Evolutionary conservation across 371 early-diverging fungal species (phyloP).

Genomic region (Lichtheimia hyalospora): DNA sequence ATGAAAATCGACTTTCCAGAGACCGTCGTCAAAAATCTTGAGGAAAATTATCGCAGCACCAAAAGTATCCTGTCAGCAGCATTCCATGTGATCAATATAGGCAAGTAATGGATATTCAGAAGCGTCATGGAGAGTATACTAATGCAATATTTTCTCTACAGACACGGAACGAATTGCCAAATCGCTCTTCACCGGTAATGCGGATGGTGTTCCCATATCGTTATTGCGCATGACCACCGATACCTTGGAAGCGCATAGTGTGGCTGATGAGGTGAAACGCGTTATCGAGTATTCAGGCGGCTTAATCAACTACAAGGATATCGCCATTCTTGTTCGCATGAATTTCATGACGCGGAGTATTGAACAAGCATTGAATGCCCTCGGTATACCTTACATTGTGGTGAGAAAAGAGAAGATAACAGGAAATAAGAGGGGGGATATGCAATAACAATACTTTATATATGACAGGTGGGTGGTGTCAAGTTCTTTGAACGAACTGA

Average conservation of each 20-base stretch:
- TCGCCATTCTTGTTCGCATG: constrained; percentile 54
- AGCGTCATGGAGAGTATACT: constrained; percentile 1
- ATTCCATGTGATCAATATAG: constrained; percentile 45
- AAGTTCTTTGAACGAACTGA: constrained; percentile 46
- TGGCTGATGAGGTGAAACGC: constrained; percentile 47
- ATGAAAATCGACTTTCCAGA: constrained; percentile 44
- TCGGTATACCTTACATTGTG: constrained; percentile 51
- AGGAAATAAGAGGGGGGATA: not conserved
- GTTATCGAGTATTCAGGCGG: constrained; percentile 35
- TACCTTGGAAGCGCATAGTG: constrained; percentile 34
- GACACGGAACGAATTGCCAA: constrained; percentile 26
- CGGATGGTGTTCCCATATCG: constrained; percentile 33
- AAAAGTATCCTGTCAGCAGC: constrained; percentile 47
- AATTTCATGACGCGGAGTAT: constrained; percentile 44
- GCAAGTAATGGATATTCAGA: constrained; percentile 18
- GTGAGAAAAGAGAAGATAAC: constrained; percentile 22
- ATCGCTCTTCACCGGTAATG: constrained; percentile 28
- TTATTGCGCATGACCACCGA: constrained; percentile 19
- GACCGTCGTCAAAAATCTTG: constrained; percentile 37
- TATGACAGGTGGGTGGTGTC: constrained; percentile 39
- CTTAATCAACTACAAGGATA: constrained; percentile 44
- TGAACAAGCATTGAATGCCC: constrained; percentile 42
- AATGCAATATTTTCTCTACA: not conserved
- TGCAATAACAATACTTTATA: not conserved
- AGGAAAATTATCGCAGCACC: constrained; percentile 63